Evolutionary conservation across 2,329 filamentous ascomycete species (phyloP), one percentile per base, ranked within the genome.

Genomic region (Mycocentrospora acerina): DNA sequence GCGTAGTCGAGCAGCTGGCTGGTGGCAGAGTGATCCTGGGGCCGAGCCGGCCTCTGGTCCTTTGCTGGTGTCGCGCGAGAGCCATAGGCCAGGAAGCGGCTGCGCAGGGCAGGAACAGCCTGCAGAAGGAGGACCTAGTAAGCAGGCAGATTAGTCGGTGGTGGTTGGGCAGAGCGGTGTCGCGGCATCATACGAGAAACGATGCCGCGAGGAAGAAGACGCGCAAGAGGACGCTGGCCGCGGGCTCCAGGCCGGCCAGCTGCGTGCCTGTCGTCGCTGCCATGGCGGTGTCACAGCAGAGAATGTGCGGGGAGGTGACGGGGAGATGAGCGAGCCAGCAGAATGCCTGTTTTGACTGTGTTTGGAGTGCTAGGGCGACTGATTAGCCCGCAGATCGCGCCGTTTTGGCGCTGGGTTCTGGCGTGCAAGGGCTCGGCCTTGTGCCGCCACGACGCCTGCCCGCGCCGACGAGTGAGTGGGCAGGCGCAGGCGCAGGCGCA

Each of bases 11-110:
- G 69, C 30, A 73, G 33, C 15, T 40, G 48, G 13, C 31, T 37
- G 30, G 57, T 6, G 13, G 31, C 12, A 11, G 50, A 46, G 26
- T 46, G n/a, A 33, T 44, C 40, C 19, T 27, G 32, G n/a, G 32
- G 30, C 24, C 32, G 22, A 29, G 33, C 14, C 15, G 42, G 26
- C 16, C 33, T 36, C 14, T 29, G 35, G 17, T 14, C 34, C 22
- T 32, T 40, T 11, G 49, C 37, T 15, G 43, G 28, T 3, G 61
- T 53, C 13, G 75, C 68, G 56, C 80, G 76, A 37, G 80, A 73
- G 37, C 81, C 81, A 60, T 85, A 85, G 32, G 73, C 67, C 34
- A 84, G 69, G 60, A 83, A 83, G 35, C 80, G 79, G 40, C 57
- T 52, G 48, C 71, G 72, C 32, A 83, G 66, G 29, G 71, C 60